Percentiles rank a stretch among this genome's conserved stretches.
Evolutionary conservation across 202 grass and related monocot genomes (phyloP).

Genomic region (Zizania palustris): DNA sequence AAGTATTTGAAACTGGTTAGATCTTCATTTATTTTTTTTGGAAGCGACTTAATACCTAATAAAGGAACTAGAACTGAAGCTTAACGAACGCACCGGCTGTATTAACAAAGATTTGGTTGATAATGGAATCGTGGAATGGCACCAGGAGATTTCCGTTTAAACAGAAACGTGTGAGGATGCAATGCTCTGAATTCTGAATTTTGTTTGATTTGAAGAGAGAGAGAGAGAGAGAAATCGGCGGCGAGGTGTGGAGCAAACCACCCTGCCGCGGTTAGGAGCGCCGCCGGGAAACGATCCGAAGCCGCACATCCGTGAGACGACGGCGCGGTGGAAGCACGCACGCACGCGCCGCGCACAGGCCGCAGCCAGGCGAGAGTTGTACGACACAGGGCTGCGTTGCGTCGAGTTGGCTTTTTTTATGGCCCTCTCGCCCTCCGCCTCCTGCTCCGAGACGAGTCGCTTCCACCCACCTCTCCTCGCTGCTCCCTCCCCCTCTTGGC

Average conservation of each 20-base stretch:
- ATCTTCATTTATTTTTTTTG: no score
- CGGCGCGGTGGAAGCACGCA: background rate
- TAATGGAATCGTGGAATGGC: no score
- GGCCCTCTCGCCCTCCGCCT: slow-evolving; percentile 63
- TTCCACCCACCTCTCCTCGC: slow-evolving; percentile 50
- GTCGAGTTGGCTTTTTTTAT: slow-evolving; percentile 27
- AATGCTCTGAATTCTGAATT: no score
- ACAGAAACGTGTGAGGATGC: no score
- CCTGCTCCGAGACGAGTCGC: slow-evolving; percentile 49
- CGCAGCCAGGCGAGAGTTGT: slow-evolving; percentile 37
- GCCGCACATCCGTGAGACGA: background rate
- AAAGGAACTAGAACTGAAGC: no score
- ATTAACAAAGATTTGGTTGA: no score
- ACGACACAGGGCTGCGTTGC: slow-evolving; percentile 23
- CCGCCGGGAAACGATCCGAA: background rate
- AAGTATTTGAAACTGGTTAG: no score
- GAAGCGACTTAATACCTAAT: no score
- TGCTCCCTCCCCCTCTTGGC: slow-evolving; percentile 8
- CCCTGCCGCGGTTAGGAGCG: background rate
- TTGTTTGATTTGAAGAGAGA: no score
- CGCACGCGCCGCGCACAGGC: background rate
- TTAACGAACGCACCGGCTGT: no score
- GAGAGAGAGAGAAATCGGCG: no score
- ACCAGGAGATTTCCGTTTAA: no score
- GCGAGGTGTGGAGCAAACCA: background rate